These are phyloP conservation scores for Monosporascus sp. DNA, from an alignment of 2,329 filamentous ascomycete species.

Conservation along the genomic window DNA sequence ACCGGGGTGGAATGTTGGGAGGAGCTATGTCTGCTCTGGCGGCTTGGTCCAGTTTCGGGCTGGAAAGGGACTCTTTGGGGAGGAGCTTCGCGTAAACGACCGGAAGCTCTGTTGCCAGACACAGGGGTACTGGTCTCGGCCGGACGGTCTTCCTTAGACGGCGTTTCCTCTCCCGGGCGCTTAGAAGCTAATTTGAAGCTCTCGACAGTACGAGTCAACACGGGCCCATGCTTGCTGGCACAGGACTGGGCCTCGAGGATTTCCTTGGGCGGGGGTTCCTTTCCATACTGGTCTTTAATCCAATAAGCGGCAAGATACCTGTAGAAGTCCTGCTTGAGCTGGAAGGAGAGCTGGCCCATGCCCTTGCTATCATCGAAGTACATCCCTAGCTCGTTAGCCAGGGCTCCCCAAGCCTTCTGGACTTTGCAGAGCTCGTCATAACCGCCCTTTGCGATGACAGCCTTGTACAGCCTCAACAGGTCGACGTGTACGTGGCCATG, in stretches of 20 bases:
- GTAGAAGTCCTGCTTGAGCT: slow-evolving; percentile 84
- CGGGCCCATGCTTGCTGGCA: slow-evolving; percentile 75
- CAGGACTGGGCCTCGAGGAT: slow-evolving; percentile 73
- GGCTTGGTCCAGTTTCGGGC: slow-evolving; percentile 64
- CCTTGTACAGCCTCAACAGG: slow-evolving; percentile 71
- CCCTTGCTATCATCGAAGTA: slow-evolving; percentile 61
- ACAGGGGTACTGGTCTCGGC: slow-evolving; percentile 39
- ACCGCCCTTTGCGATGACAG: slow-evolving; percentile 70
- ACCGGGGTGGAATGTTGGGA: slow-evolving; percentile 34
- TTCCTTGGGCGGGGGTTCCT: slow-evolving; percentile 80
- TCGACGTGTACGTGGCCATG: slow-evolving; percentile 73
- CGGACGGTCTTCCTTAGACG: slow-evolving; percentile 56
- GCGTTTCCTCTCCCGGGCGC: slow-evolving; percentile 54
- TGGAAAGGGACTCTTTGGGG: slow-evolving; percentile 81
- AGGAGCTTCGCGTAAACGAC: slow-evolving; percentile 74
- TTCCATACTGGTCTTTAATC: slow-evolving; percentile 70
- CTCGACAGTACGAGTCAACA: slow-evolving; percentile 74
- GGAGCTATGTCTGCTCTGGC: slow-evolving; percentile 56
- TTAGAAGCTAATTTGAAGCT: slow-evolving; percentile 59
- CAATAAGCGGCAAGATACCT: slow-evolving; percentile 85
- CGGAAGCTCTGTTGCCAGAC: slow-evolving; percentile 52
- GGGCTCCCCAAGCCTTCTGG: slow-evolving; percentile 79
- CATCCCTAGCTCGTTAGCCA: slow-evolving; percentile 72
- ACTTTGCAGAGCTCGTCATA: slow-evolving; percentile 81
- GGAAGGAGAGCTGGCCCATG: slow-evolving; percentile 73